Evolutionary conservation across 164 flowering plant species (phyloP).

Genomic region (Berberis thunbergii): DNA sequence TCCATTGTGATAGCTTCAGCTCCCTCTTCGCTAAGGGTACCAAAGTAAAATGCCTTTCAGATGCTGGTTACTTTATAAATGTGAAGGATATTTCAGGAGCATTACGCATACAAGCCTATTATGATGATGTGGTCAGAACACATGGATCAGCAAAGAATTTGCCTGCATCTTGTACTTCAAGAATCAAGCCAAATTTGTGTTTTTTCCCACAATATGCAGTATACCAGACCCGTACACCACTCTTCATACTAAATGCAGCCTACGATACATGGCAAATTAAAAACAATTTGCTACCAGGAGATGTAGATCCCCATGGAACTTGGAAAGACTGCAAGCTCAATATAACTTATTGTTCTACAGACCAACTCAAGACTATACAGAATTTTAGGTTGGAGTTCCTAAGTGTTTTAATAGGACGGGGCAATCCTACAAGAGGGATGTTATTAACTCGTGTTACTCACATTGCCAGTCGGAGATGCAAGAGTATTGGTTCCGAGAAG

Average conservation of each 20-base stretch:
- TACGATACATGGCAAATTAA: constrained; percentile 99
- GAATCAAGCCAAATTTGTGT: constrained; percentile 58
- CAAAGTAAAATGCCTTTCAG: constrained; percentile 86
- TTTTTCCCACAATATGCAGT: constrained; percentile 79
- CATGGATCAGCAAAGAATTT: constrained; percentile 72
- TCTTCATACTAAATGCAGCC: constrained; percentile 79
- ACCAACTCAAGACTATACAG: constrained; percentile 63
- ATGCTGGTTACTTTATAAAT: constrained; percentile 88
- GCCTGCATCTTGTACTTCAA: constrained; percentile 64
- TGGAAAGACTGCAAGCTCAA: constrained; percentile 82
- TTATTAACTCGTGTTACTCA: constrained; percentile 1
- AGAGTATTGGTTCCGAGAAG: neutral
- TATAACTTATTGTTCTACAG: constrained; percentile 46
- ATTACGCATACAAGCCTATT: constrained; percentile 45
- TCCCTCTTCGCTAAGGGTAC: constrained; percentile 48
- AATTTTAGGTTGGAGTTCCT: constrained; percentile 10
- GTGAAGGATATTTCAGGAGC: constrained; percentile 58
- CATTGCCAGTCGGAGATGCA: constrained; percentile 1
- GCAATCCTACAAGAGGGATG: neutral
- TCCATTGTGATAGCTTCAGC: constrained; percentile 77
- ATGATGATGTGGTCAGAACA: constrained; percentile 47
- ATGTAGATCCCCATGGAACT: constrained; percentile 75
- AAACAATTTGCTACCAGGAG: constrained; percentile 81
- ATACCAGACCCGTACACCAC: constrained; percentile 49
- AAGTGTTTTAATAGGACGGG: neutral